Conservation (phyloP, 2,329 filamentous ascomycete genomes). For the Pleoardoris graminearum region DNA sequence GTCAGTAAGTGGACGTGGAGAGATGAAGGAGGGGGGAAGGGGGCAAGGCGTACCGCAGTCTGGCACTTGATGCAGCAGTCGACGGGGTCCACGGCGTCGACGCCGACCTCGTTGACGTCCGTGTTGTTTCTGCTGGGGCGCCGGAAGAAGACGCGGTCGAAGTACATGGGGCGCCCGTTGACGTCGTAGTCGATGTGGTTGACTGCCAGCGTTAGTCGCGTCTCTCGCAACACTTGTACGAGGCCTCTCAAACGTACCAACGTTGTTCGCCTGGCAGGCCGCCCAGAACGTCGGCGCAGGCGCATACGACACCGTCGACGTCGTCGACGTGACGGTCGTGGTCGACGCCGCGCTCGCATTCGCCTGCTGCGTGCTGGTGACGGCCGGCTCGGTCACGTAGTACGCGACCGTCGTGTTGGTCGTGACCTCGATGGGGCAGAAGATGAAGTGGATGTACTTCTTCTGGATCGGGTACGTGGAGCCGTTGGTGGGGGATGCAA, state of each 20-base stretch:
- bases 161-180: constrained; percentile 19
- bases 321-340: constrained; percentile 20
- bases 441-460: constrained; percentile 17
- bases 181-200: constrained; percentile 20
- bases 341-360: constrained; percentile 23
- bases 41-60: constrained; percentile 19
- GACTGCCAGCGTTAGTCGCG: constrained; percentile 16
- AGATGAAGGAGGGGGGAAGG: background rate
- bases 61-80: constrained; percentile 36
- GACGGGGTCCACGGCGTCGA: constrained; percentile 13
- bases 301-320: constrained; percentile 16
- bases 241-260: constrained; percentile 20
- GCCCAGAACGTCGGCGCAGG: constrained; percentile 24
- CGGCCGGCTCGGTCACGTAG: constrained; percentile 21
- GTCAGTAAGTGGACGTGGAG: background rate
- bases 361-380: constrained; percentile 10
- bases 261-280: constrained; percentile 29
- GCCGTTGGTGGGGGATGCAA: constrained; percentile 18
- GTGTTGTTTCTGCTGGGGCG: constrained; percentile 23
- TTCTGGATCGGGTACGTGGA: background rate
- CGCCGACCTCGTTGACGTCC: constrained; percentile 24
- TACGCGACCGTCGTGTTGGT: constrained; percentile 18
- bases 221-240: background rate
- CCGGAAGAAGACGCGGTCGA: constrained; percentile 29
- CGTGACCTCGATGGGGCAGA: constrained; percentile 17